Percentiles rank a stretch among this genome's conserved stretches.
Conservation (phyloP, 75 land plant species). For the Pinus albicaulis region DNA sequence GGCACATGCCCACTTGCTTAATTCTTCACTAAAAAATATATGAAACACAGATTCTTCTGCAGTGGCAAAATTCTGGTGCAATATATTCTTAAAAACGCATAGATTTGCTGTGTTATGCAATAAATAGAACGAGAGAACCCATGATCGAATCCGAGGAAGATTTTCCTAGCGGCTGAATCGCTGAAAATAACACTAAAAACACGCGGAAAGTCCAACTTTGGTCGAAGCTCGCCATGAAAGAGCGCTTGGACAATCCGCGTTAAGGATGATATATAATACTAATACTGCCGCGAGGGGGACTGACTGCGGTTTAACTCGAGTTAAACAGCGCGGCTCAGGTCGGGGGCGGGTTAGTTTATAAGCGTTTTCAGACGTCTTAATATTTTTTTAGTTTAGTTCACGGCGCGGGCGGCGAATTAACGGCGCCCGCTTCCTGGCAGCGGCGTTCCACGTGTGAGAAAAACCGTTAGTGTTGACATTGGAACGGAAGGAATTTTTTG, state of each 20-base stretch:
- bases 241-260: too few relatives aligned
- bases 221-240: too few relatives aligned
- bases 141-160: neutral
- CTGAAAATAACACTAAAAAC: neutral
- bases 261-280: too few relatives aligned
- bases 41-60: slow-evolving; percentile 1
- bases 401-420: neutral
- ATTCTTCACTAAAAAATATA: neutral
- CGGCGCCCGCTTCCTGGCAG: neutral
- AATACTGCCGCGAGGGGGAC: too few relatives aligned
- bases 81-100: neutral
- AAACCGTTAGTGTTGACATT: too few relatives aligned
- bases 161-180: neutral
- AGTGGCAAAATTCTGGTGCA: neutral
- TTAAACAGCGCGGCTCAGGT: neutral
- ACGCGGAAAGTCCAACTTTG: neutral
- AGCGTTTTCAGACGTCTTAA: too few relatives aligned
- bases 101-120: neutral
- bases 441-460: slow-evolving; percentile 2
- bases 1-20: slow-evolving; percentile 9
- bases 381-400: too few relatives aligned
- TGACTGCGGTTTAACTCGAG: neutral
- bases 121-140: neutral
- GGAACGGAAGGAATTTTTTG: too few relatives aligned
- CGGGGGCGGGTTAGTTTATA: neutral